Evolutionary conservation across 1,284 basidiomycete species (phyloP).

Genomic region (Polyporus tsugae): DNA sequence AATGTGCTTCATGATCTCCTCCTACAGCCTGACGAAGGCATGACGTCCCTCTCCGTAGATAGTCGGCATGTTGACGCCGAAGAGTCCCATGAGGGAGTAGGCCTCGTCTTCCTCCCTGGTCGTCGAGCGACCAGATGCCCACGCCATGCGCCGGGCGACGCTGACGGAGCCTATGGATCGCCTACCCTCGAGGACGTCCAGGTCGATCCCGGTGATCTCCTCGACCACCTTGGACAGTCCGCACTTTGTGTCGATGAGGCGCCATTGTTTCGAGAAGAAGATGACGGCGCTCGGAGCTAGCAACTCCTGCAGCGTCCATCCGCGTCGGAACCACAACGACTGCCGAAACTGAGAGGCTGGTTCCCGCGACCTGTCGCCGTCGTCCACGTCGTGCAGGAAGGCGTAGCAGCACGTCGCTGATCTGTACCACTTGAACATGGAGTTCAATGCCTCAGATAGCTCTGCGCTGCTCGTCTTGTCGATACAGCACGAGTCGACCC

Average conservation of each 20-base stretch:
- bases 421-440: too few relatives aligned
- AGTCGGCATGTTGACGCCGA: constrained; percentile 16
- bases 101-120: constrained; percentile 18
- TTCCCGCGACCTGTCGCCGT: too few relatives aligned
- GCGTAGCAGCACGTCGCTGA: too few relatives aligned
- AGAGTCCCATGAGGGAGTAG: constrained; percentile 22
- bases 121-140: constrained; percentile 11
- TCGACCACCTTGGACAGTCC: constrained; percentile 6
- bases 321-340: constrained; percentile 13
- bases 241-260: constrained; percentile 17
- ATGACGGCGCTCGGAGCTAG: constrained; percentile 11
- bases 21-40: constrained; percentile 18
- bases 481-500: not conserved
- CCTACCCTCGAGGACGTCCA: not conserved
- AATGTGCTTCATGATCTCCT: constrained; percentile 13
- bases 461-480: not conserved
- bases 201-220: constrained; percentile 13
- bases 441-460: too few relatives aligned
- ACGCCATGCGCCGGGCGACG: constrained; percentile 18
- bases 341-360: too few relatives aligned
- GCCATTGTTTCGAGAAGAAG: constrained; percentile 14
- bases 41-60: constrained; percentile 18
- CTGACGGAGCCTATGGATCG: constrained; percentile 1
- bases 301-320: constrained; percentile 23
- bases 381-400: too few relatives aligned